A percentile compares a stretch with the other conserved stretches of the same genome.
These are phyloP conservation scores for Penicillium taxi DNA, from an alignment of 495 filamentous ascomycete species.

Conservation along the genomic window DNA sequence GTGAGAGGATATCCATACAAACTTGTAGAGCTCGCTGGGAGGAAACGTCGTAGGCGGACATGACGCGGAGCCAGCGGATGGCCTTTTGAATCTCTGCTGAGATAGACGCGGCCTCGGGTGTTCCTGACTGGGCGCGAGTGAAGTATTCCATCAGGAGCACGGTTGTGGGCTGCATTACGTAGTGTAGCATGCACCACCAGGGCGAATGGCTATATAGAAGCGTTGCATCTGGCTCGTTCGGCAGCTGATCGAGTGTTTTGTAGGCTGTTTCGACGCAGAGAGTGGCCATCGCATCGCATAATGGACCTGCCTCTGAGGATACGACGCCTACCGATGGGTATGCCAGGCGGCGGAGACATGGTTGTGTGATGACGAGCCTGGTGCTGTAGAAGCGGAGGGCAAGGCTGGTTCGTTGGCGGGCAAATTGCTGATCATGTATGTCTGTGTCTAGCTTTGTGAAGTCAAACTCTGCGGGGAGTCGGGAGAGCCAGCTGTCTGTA, in stretches of 20 bases:
- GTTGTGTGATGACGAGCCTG: constrained; percentile 49
- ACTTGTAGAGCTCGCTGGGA: constrained; percentile 38
- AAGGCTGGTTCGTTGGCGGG: constrained; percentile 24
- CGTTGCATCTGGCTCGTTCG: constrained; percentile 22
- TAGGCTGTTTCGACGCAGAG: constrained; percentile 44
- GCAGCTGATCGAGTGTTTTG: constrained; percentile 41
- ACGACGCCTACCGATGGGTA: background rate
- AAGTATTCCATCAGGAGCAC: constrained; percentile 50
- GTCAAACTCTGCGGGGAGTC: constrained; percentile 24
- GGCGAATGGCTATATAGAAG: constrained; percentile 41
- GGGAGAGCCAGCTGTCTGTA: constrained; percentile 19
- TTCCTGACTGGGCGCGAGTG: constrained; percentile 30
- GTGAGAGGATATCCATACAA: constrained; percentile 17
- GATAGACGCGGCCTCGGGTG: constrained; percentile 28
- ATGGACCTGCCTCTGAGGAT: constrained; percentile 18
- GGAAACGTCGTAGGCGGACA: constrained; percentile 38
- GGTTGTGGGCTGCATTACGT: constrained; percentile 49
- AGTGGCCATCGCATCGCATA: constrained; percentile 41
- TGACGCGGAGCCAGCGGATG: constrained; percentile 40
- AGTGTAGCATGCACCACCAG: constrained; percentile 57
- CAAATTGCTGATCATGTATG: constrained; percentile 29
- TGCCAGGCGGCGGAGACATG: constrained; percentile 48
- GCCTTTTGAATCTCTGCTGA: constrained; percentile 39
- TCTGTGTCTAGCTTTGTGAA: constrained; percentile 6
- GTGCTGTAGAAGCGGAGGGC: constrained; percentile 49